Evolutionary conservation across 805 yeast species (phyloP).

Genomic region (Wickerhamiella azymoides): DNA sequence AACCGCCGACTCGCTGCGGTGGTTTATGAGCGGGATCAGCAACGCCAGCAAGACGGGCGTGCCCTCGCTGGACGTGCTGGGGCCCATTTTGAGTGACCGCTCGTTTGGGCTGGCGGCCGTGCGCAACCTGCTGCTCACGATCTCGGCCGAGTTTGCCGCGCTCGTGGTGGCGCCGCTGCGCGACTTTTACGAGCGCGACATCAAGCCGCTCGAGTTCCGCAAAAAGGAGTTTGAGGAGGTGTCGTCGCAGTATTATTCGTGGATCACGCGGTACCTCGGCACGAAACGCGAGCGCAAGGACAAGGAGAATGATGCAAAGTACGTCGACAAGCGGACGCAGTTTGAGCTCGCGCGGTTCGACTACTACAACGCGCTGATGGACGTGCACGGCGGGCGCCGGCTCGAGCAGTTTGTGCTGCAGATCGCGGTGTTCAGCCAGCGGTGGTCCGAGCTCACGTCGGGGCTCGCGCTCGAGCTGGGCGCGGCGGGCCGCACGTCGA

Average conservation of each 20-base stretch:
- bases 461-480: constrained; percentile 20
- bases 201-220: constrained; percentile 28
- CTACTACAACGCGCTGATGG: constrained; percentile 29
- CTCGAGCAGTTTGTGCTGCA: constrained; percentile 28
- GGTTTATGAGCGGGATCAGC: constrained; percentile 23
- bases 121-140: constrained; percentile 16
- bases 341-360: constrained; percentile 32
- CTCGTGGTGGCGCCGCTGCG: constrained; percentile 28
- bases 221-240: constrained; percentile 34
- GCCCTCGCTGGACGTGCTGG: constrained; percentile 22
- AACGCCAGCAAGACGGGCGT: constrained; percentile 24
- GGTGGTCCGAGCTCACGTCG: constrained; percentile 21
- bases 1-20: constrained; percentile 24
- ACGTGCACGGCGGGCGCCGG: constrained; percentile 31
- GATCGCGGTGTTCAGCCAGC: constrained; percentile 26
- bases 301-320: constrained; percentile 28
- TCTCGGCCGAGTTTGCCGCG: constrained; percentile 21
- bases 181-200: constrained; percentile 29
- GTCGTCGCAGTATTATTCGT: constrained; percentile 31
- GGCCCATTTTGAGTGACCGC: constrained; percentile 20
- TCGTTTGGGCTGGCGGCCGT: constrained; percentile 18
- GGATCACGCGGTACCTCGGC: constrained; percentile 31
- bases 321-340: constrained; percentile 27
- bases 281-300: constrained; percentile 25
- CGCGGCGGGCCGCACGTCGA: constrained; percentile 20